A percentile compares a stretch with the other conserved stretches of the same genome.
Conservation (phyloP, 1,139 yeast species). For the Magnusiomyces clavatus region DNA sequence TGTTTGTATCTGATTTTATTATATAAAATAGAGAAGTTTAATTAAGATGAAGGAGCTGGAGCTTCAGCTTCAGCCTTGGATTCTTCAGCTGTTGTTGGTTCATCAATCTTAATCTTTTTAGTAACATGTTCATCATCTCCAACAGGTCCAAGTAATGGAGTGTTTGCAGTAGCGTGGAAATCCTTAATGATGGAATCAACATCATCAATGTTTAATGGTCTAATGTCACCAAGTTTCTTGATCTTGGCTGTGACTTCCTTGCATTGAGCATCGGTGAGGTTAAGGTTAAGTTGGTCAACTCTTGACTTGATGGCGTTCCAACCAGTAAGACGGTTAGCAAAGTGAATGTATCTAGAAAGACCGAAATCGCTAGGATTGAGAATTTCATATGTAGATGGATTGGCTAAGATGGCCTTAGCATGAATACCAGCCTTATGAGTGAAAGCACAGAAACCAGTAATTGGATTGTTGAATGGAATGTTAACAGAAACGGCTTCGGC, state of each 20-base stretch:
- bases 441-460: conserved; percentile 98
- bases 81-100: background rate
- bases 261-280: conserved; percentile 84
- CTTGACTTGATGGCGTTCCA: conserved; percentile 99
- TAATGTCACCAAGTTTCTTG: conserved; percentile 88
- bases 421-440: conserved; percentile 99
- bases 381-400: conserved; percentile 96
- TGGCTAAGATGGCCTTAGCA: conserved; percentile 96
- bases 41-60: background rate
- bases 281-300: conserved; percentile 91
- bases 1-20: too few species aligned
- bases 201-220: conserved; percentile 92
- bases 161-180: conserved; percentile 63
- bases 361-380: conserved; percentile 94
- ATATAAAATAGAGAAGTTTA: too few species aligned
- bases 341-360: conserved; percentile 89
- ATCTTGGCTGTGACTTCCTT: conserved; percentile 93
- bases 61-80: conserved; percentile 5
- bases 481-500: conserved; percentile 97
- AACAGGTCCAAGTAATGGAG: conserved; percentile 31
- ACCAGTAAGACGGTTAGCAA: conserved; percentile 95
- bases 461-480: conserved; percentile 96
- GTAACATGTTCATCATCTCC: conserved; percentile 20
- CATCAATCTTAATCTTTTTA: conserved; percentile 13
- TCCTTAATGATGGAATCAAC: conserved; percentile 95